These are phyloP conservation scores for Cladosporium sp. DNA, from an alignment of 2,329 filamentous ascomycete genomes.

Conservation along the genomic window DNA sequence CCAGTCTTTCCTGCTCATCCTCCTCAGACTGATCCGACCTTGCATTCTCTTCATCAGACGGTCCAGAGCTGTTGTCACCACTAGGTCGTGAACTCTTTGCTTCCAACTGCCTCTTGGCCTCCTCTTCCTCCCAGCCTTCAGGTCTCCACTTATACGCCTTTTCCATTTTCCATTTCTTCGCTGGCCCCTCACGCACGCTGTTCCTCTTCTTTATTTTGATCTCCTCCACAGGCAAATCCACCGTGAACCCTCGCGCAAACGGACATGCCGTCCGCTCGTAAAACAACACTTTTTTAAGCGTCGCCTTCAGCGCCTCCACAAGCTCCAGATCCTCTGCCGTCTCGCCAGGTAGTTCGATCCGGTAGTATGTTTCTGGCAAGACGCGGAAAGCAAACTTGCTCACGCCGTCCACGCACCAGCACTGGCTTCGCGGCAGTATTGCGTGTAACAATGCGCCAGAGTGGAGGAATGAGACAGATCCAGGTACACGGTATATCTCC, in stretches of 20 bases:
- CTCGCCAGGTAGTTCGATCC: conserved; percentile 77
- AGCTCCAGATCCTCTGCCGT: conserved; percentile 64
- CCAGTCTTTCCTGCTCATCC: background rate
- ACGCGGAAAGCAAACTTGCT: conserved; percentile 87
- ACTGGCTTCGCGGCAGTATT: conserved; percentile 86
- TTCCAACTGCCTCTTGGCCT: conserved; percentile 3
- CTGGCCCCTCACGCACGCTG: conserved; percentile 64
- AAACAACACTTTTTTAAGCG: conserved; percentile 71
- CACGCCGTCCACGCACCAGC: conserved; percentile 86
- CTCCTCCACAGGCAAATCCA: conserved; percentile 69
- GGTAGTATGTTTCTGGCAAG: conserved; percentile 80
- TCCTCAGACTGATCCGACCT: background rate
- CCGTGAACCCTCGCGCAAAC: conserved; percentile 74
- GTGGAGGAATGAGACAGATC: conserved; percentile 84
- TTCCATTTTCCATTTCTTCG: conserved; percentile 53
- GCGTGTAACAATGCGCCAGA: conserved; percentile 82
- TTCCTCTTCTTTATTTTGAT: conserved; percentile 65
- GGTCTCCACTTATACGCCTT: conserved; percentile 50
- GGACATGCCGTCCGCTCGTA: conserved; percentile 90
- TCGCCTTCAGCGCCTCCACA: conserved; percentile 67
- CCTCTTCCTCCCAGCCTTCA: conserved; percentile 38
- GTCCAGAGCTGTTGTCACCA: background rate
- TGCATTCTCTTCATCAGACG: background rate
- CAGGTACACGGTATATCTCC: conserved; percentile 81
- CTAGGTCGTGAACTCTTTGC: background rate